Evolutionary conservation across 2,329 filamentous ascomycete species (phyloP).

Genomic region (Aspergillus melleus): DNA sequence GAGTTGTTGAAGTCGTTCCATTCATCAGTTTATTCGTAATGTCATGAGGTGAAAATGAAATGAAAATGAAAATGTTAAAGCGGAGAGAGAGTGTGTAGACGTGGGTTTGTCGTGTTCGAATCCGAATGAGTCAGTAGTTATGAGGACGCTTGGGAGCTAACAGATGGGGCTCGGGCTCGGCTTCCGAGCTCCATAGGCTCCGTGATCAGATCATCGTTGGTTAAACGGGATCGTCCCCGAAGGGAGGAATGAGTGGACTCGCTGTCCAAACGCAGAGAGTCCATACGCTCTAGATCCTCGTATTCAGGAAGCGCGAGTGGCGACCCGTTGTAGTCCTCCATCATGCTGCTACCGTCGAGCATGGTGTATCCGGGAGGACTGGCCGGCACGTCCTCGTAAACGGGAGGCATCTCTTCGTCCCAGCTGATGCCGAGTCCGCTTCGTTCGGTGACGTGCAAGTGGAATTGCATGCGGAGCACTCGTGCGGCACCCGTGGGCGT

Average conservation of each 20-base stretch:
- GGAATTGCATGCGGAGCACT: conserved; percentile 90
- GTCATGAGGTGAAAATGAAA: background rate
- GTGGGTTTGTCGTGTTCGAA: background rate
- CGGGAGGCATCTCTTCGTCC: conserved; percentile 92
- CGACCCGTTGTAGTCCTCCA: conserved; percentile 50
- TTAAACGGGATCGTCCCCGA: conserved; percentile 31
- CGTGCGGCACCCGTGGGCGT: conserved; percentile 88
- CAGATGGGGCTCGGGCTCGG: conserved; percentile 16
- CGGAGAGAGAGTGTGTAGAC: background rate
- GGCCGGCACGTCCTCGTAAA: conserved; percentile 89
- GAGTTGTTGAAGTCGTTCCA: conserved; percentile 8
- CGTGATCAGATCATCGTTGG: conserved; percentile 32
- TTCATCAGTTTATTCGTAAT: conserved; percentile 8
- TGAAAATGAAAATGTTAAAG: background rate
- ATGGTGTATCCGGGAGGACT: conserved; percentile 72
- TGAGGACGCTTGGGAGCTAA: conserved; percentile 12
- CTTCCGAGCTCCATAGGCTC: conserved; percentile 13
- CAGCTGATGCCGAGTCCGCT: conserved; percentile 87
- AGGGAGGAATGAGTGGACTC: conserved; percentile 32
- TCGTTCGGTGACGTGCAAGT: conserved; percentile 76
- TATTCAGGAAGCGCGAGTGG: conserved; percentile 43
- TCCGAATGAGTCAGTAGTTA: background rate
- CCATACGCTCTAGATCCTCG: conserved; percentile 49
- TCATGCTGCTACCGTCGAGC: conserved; percentile 40
- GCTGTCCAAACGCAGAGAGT: conserved; percentile 35